These are phyloP conservation scores for Wickerhamiella vanderwaltii DNA, from an alignment of 805 yeast species.

Conservation along the genomic window DNA sequence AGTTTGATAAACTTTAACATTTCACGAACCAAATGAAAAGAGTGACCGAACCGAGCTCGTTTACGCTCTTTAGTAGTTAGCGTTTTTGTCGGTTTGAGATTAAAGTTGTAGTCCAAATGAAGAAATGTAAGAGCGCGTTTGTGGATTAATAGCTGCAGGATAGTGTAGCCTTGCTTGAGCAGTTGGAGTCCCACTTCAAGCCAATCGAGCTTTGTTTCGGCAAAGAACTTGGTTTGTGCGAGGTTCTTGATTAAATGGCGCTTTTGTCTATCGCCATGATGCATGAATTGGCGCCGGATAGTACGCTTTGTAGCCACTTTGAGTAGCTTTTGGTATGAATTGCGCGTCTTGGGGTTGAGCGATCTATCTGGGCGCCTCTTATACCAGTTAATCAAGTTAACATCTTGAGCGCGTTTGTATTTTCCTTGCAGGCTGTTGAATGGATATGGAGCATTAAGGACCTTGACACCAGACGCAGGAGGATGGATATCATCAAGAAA, in stretches of 20 bases:
- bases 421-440: slow-evolving; percentile 63
- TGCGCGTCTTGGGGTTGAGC: slow-evolving; percentile 63
- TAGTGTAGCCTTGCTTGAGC: slow-evolving; percentile 85
- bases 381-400: slow-evolving; percentile 71
- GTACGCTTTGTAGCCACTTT: slow-evolving; percentile 64
- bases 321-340: slow-evolving; percentile 81
- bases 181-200: slow-evolving; percentile 95
- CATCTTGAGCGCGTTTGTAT: slow-evolving; percentile 78
- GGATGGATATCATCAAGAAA: background rate
- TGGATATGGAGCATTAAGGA: slow-evolving; percentile 34
- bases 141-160: slow-evolving; percentile 82
- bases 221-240: slow-evolving; percentile 74
- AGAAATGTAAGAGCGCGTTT: slow-evolving; percentile 81
- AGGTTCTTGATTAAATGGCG: slow-evolving; percentile 51
- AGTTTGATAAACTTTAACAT: slow-evolving; percentile 71
- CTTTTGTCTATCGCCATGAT: slow-evolving; percentile 3
- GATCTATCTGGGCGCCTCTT: slow-evolving; percentile 37
- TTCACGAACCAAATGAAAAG: slow-evolving; percentile 89
- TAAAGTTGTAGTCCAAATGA: slow-evolving; percentile 91
- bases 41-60: slow-evolving; percentile 89
- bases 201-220: slow-evolving; percentile 91
- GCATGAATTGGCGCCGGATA: slow-evolving; percentile 31
- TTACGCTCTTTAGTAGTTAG: slow-evolving; percentile 93
- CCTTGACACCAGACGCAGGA: slow-evolving; percentile 11
- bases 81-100: slow-evolving; percentile 91